Conservation (phyloP, 2,329 filamentous ascomycete genomes). For the Aspergillus awamori region DNA sequence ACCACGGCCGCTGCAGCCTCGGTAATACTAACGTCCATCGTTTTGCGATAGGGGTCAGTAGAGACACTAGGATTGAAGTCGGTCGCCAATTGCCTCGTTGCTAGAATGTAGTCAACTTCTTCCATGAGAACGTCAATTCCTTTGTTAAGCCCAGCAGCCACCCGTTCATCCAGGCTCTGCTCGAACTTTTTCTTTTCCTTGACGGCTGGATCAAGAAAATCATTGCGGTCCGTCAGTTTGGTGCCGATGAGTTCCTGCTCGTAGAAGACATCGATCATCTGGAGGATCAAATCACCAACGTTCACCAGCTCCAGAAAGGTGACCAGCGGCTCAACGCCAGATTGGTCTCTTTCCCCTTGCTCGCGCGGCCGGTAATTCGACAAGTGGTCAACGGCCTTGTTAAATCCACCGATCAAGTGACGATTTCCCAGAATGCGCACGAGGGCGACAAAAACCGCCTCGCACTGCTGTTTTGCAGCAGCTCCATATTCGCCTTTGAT, state of each 20-base stretch:
- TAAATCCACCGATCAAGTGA: slow-evolving; percentile 91
- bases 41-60: slow-evolving; percentile 36
- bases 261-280: slow-evolving; percentile 99
- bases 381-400: slow-evolving; percentile 87
- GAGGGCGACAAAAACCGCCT: slow-evolving; percentile 81
- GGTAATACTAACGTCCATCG: slow-evolving; percentile 65
- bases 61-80: slow-evolving; percentile 79
- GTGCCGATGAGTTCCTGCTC: slow-evolving; percentile 86
- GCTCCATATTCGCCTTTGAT: slow-evolving; percentile 79
- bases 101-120: slow-evolving; percentile 93
- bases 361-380: slow-evolving; percentile 89
- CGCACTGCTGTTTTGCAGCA: slow-evolving; percentile 85
- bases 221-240: slow-evolving; percentile 85
- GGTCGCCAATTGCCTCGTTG: slow-evolving; percentile 79
- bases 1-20: slow-evolving; percentile 78
- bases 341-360: slow-evolving; percentile 62
- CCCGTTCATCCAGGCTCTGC: slow-evolving; percentile 96
- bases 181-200: slow-evolving; percentile 98
- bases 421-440: slow-evolving; percentile 81
- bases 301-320: slow-evolving; percentile 98
- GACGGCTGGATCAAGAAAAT: slow-evolving; percentile 88
- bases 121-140: slow-evolving; percentile 98
- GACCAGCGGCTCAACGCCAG: slow-evolving; percentile 84
- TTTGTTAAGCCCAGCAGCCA: slow-evolving; percentile 93
- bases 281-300: slow-evolving; percentile 93